phyloP scores from a whole-genome alignment of 768 basidiomycete species.

The Rossbeevera mucosa region DNA sequence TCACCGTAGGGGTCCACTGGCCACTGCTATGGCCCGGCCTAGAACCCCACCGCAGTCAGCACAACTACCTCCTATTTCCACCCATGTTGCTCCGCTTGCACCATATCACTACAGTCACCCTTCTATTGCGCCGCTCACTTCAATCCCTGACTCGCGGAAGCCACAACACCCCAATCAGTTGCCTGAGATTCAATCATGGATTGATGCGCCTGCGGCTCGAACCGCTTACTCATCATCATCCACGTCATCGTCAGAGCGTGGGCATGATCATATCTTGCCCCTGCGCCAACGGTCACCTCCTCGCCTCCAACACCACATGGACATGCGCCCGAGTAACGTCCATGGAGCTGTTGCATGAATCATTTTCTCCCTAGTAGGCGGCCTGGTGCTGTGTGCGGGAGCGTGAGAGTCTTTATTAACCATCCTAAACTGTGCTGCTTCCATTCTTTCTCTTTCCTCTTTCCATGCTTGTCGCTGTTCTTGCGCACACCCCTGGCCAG shows the following conservation, averaged over 20 bases:
- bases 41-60: slow-evolving; percentile 47
- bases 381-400: slow-evolving; percentile 19
- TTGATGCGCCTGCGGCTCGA: slow-evolving; percentile 32
- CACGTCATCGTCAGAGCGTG: slow-evolving; percentile 28
- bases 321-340: slow-evolving; percentile 27
- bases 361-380: slow-evolving; percentile 1
- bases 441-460: slow-evolving; percentile 6
- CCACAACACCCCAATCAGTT: slow-evolving; percentile 35
- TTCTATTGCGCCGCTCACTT: slow-evolving; percentile 44
- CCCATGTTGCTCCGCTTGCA: slow-evolving; percentile 36
- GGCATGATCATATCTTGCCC: slow-evolving; percentile 27
- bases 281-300: slow-evolving; percentile 32
- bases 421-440: slow-evolving; percentile 5
- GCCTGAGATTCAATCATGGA: slow-evolving; percentile 48
- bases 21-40: slow-evolving; percentile 42
- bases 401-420: background rate
- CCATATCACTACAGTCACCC: slow-evolving; percentile 52
- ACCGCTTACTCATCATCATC: slow-evolving; percentile 26
- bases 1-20: slow-evolving; percentile 69
- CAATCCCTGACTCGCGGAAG: slow-evolving; percentile 34
- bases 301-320: slow-evolving; percentile 32
- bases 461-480: slow-evolving; percentile 11
- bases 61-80: slow-evolving; percentile 44
- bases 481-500: slow-evolving; percentile 23
- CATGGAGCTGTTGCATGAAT: slow-evolving; percentile 31